These are phyloP conservation scores for Ogataea nonfermentans DNA, from an alignment of 805 yeast genomes.

Conservation along the genomic window DNA sequence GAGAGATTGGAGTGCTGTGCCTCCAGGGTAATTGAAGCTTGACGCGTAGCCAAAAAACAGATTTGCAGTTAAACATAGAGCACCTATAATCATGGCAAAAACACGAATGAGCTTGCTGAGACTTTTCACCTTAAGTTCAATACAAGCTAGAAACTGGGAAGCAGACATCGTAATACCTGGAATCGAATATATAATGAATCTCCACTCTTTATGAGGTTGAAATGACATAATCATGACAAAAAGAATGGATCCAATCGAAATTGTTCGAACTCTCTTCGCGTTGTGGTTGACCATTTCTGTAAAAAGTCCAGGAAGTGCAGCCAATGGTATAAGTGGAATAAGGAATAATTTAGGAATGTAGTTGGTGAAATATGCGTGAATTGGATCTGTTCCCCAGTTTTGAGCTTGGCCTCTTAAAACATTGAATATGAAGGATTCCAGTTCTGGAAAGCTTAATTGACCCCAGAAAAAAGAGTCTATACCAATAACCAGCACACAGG, in stretches of 20 bases:
- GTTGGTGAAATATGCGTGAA: constrained; percentile 58
- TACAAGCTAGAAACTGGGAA: constrained; percentile 38
- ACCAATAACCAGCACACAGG: constrained; percentile 43
- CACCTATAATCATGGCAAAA: constrained; percentile 32
- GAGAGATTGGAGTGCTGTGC: constrained; percentile 58
- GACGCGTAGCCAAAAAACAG: constrained; percentile 59
- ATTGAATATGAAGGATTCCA: constrained; percentile 70
- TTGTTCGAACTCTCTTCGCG: constrained; percentile 38
- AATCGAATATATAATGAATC: constrained; percentile 74
- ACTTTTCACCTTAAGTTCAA: constrained; percentile 17
- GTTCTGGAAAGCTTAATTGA: constrained; percentile 59
- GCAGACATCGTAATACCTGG: constrained; percentile 68
- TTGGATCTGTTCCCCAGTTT: constrained; percentile 86
- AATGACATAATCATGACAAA: constrained; percentile 67
- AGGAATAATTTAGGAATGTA: constrained; percentile 47
- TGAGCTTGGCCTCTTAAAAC: constrained; percentile 70
- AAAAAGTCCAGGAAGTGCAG: constrained; percentile 35
- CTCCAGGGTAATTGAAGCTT: constrained; percentile 85
- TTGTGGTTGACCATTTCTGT: constrained; percentile 28
- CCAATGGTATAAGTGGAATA: constrained; percentile 44
- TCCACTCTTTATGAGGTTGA: constrained; percentile 94
- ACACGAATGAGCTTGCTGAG: constrained; percentile 16
- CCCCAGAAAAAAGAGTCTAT: constrained; percentile 83
- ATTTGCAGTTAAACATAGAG: constrained; percentile 41
- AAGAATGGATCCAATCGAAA: constrained; percentile 49